A percentile compares a stretch with the other conserved stretches of the same genome.
These are phyloP conservation scores for Cyberlindnera mississippiensis DNA, from an alignment of 805 yeast species.

Conservation along the genomic window DNA sequence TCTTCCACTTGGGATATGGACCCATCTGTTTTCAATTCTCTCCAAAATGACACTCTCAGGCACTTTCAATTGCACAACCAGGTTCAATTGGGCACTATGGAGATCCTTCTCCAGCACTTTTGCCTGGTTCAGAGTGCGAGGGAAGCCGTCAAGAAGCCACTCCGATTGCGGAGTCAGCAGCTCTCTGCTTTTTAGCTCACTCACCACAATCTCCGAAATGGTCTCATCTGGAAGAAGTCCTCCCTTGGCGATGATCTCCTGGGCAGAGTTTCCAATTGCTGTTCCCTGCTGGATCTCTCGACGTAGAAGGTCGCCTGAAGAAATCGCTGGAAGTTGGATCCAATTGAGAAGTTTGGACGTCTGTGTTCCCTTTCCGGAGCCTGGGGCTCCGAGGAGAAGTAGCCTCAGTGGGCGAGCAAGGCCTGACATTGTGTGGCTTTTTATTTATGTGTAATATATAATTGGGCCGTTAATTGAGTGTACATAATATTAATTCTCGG, in stretches of 20 bases:
- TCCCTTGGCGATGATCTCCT: conserved; percentile 56
- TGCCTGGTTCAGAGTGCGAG: conserved; percentile 78
- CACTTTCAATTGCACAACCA: conserved; percentile 84
- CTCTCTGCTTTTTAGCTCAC: conserved; percentile 39
- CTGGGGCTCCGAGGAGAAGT: conserved; percentile 88
- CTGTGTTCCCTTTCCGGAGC: conserved; percentile 92
- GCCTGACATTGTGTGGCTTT: conserved; percentile 1
- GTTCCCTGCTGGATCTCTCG: conserved; percentile 55
- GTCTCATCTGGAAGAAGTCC: conserved; percentile 67
- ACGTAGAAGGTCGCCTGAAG: conserved; percentile 84
- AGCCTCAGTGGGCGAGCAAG: conserved; percentile 49
- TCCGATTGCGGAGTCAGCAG: conserved; percentile 41
- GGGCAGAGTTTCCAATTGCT: conserved; percentile 53
- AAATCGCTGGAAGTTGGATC: conserved; percentile 51
- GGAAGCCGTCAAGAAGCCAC: conserved; percentile 91
- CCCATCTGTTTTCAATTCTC: conserved; percentile 81
- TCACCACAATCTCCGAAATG: conserved; percentile 56
- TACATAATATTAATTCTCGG: too few species aligned
- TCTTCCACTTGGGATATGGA: conserved; percentile 81
- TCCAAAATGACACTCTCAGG: conserved; percentile 80
- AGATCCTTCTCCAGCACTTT: conserved; percentile 46
- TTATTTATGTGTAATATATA: too few species aligned
- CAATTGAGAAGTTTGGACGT: conserved; percentile 58
- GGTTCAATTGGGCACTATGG: conserved; percentile 45
- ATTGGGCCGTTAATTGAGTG: too few species aligned